phyloP scores from a whole-genome alignment of 495 filamentous ascomycete genomes.

The Lasiosphaeriaceae sp. region DNA sequence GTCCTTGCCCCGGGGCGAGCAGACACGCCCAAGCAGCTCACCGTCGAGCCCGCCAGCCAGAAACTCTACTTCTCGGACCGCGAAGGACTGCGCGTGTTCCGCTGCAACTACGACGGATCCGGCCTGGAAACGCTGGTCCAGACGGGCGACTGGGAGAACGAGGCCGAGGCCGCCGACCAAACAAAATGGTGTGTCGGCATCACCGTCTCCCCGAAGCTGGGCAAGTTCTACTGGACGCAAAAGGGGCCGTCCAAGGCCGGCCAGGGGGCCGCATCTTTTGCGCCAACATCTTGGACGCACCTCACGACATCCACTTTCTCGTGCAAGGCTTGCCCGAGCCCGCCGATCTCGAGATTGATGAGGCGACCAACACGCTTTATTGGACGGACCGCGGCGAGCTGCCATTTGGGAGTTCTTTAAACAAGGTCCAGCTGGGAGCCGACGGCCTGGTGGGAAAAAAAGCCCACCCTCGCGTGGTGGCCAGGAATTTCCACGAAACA shows the following conservation, averaged over 20 bases:
- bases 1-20: slow-evolving; percentile 35
- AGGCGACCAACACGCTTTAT: slow-evolving; percentile 32
- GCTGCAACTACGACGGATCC: slow-evolving; percentile 43
- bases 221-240: slow-evolving; percentile 51
- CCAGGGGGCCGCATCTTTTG: slow-evolving; percentile 44
- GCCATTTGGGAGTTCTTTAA: slow-evolving; percentile 44
- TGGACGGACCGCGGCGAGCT: slow-evolving; percentile 54
- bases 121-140: slow-evolving; percentile 39
- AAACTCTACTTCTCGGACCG: slow-evolving; percentile 52
- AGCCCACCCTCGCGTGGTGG: background rate
- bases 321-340: slow-evolving; percentile 42
- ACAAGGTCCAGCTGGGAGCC: slow-evolving; percentile 10
- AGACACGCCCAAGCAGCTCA: slow-evolving; percentile 53
- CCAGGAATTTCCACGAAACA: slow-evolving; percentile 42
- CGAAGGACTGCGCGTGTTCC: slow-evolving; percentile 46
- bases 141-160: slow-evolving; percentile 22
- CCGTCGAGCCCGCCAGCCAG: slow-evolving; percentile 22
- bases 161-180: slow-evolving; percentile 19
- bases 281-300: slow-evolving; percentile 19
- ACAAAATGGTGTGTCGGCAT: slow-evolving; percentile 51
- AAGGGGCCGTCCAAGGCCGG: slow-evolving; percentile 45
- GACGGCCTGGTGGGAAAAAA: background rate
- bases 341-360: slow-evolving; percentile 50
- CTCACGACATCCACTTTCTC: too few species aligned
- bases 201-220: slow-evolving; percentile 27